Evolutionary conservation across 192 early-diverging fungal species (phyloP), one percentile per base, ranked within the genome.

Genomic region (Backusella macrospora): DNA sequence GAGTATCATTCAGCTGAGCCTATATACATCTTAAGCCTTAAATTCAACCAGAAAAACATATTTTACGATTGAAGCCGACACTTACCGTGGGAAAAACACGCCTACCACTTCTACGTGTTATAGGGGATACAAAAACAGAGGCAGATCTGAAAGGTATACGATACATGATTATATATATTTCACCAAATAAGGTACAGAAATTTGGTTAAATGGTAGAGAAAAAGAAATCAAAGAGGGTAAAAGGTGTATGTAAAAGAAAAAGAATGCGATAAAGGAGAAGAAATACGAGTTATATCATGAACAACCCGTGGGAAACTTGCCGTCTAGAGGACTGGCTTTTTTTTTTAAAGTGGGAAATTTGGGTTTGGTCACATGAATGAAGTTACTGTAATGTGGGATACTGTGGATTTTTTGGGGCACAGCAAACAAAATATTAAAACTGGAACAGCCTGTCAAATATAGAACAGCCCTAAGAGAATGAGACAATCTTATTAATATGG

Each of bases 31-130:
- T 9, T 52, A 52, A 52, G 49, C 6, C 26, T 59, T 59, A 59
- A 23, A 21, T 26, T 59, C 52, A 59, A 21, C 48, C 18, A 49
- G 18, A 52, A 1, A 16, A 16, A 4, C 1, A 21, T 7, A 9
- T 18, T n/a, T 52, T 52, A 18, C 18, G 18, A 26, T n/a, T 18
- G 8, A 59, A 59, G 21, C 9, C 6, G 0, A 12, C 12, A 59
- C 52, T 59, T 59, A 59, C 52, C 52, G 52, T 59, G 52, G 52
- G 52, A 59, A 59, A 59, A 59, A 59, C 52, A 59, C 52, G 52
- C 26, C 52, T 8, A 59, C 13, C 26, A 23, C 49, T 52, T 52
- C 6, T 52, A 52, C 52, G 52, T 59, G 52, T 23, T 59, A 49
- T 18, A 18, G n/a, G 48, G 8, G 48, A 49, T 49, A 59, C 52